These are phyloP conservation scores for Tricholoma flavovirens DNA, from an alignment of 768 basidiomycete genomes.

Conservation along the genomic window DNA sequence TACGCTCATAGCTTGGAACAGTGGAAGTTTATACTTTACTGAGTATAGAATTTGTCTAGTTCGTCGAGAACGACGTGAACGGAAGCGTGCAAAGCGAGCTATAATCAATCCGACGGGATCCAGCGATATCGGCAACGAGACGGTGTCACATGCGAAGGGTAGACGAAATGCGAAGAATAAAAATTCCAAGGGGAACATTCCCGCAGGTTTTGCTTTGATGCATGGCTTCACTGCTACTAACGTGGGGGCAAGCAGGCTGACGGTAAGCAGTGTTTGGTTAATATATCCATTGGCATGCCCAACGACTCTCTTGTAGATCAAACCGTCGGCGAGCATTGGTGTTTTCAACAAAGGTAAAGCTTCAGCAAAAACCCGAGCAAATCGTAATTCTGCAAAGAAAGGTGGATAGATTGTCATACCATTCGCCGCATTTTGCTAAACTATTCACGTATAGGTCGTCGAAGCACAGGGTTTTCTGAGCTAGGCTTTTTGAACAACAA, in stretches of 20 bases:
- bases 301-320: background rate
- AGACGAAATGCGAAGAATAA: conserved; percentile 18
- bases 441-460: conserved; percentile 1
- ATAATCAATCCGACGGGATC: conserved; percentile 36
- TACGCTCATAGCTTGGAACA: conserved; percentile 21
- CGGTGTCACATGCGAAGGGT: conserved; percentile 9
- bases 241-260: conserved; percentile 56
- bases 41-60: conserved; percentile 32
- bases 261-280: conserved; percentile 30
- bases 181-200: conserved; percentile 29
- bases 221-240: conserved; percentile 61
- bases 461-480: conserved; percentile 39
- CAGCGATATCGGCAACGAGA: conserved; percentile 15
- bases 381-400: conserved; percentile 19
- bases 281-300: background rate
- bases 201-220: conserved; percentile 57
- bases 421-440: background rate
- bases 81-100: conserved; percentile 52
- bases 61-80: conserved; percentile 57
- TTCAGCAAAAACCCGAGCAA: conserved; percentile 36
- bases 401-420: conserved; percentile 10
- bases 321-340: conserved; percentile 26
- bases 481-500: conserved; percentile 34
- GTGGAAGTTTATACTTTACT: conserved; percentile 20
- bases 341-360: conserved; percentile 65